phyloP scores from a whole-genome alignment of 768 basidiomycete species.

The Pholiota molesta region DNA sequence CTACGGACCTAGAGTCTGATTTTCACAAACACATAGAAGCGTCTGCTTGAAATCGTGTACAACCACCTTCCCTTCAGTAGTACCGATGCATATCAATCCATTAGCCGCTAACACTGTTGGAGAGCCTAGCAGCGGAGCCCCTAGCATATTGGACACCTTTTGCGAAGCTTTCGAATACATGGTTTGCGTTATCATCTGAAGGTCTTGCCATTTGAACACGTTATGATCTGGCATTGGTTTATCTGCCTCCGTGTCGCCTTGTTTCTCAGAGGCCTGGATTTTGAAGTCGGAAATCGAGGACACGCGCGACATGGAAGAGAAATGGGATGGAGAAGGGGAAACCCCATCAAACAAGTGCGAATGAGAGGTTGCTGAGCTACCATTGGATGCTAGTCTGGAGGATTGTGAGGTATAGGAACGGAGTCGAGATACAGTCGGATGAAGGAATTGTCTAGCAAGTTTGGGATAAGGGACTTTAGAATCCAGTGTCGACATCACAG shows the following conservation, averaged over 20 bases:
- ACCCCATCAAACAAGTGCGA: conserved; percentile 44
- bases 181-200: conserved; percentile 60
- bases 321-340: conserved; percentile 64
- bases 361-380: conserved; percentile 44
- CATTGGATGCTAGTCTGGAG: conserved; percentile 42
- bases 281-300: conserved; percentile 60
- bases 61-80: conserved; percentile 72
- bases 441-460: conserved; percentile 61
- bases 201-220: conserved; percentile 76
- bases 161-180: conserved; percentile 55
- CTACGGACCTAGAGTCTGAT: conserved; percentile 59
- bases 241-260: conserved; percentile 21
- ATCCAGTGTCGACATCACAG: conserved; percentile 38
- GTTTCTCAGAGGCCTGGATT: conserved; percentile 29
- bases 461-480: conserved; percentile 35
- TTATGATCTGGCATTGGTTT: conserved; percentile 41
- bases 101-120: conserved; percentile 86
- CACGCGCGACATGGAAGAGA: conserved; percentile 70
- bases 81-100: conserved; percentile 90
- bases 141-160: conserved; percentile 67
- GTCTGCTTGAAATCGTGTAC: conserved; percentile 94
- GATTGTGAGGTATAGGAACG: conserved; percentile 66
- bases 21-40: conserved; percentile 78
- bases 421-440: conserved; percentile 78
- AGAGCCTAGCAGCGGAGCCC: conserved; percentile 55